Conservation (phyloP, 331 rosid species). For the Arachis monticola region DNA sequence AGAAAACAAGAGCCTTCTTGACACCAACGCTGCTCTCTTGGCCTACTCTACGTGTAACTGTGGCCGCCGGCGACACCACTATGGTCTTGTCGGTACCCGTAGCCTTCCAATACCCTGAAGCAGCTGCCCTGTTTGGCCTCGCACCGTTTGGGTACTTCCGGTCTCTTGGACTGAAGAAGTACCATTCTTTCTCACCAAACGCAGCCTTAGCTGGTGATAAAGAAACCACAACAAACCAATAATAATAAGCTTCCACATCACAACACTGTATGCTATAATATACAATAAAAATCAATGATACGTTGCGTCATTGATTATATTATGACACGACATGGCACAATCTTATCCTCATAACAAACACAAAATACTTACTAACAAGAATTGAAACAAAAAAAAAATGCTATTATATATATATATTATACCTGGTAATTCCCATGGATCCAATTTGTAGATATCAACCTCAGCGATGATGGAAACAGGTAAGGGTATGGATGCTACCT, state of each 20-base stretch:
- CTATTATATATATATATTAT: background rate
- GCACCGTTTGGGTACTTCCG: slow-evolving; percentile 70
- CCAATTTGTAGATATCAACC: slow-evolving; percentile 71
- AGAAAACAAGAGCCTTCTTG: slow-evolving; percentile 67
- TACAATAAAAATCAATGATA: background rate
- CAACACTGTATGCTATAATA: background rate
- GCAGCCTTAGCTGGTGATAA: slow-evolving; percentile 53
- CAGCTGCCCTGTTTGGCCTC: slow-evolving; percentile 75
- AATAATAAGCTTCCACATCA: slow-evolving; percentile 3
- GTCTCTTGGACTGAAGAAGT: slow-evolving; percentile 66
- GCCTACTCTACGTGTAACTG: background rate
- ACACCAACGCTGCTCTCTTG: slow-evolving; percentile 52
- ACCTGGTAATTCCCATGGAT: slow-evolving; percentile 83
- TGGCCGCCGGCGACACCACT: slow-evolving; percentile 24
- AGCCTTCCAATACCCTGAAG: slow-evolving; percentile 75
- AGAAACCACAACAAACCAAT: background rate
- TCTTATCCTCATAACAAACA: background rate
- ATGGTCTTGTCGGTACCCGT: slow-evolving; percentile 68
- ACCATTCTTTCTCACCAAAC: slow-evolving; percentile 74
- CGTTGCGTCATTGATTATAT: background rate
- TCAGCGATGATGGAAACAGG: slow-evolving; percentile 75
- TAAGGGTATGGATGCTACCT: slow-evolving; percentile 53
- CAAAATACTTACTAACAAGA: background rate
- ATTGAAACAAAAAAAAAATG: too few species aligned
- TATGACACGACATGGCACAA: background rate